Base-by-base conservation (phyloP, 2,329 filamentous ascomycete species). In the Penicillium sp. region DNA sequence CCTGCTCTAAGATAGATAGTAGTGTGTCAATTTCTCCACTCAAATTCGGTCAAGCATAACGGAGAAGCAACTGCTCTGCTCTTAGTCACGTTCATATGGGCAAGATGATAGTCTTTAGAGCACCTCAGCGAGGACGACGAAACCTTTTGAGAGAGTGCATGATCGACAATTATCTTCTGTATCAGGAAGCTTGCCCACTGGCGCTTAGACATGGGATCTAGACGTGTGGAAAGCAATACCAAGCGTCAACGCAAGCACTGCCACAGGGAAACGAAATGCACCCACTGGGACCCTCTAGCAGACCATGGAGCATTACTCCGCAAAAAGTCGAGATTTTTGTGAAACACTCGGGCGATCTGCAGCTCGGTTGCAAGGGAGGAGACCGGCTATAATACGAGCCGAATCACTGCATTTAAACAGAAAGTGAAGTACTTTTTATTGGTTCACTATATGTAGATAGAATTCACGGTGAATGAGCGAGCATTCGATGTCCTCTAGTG, bases 311-410 rank as follows among this genome's bases (percentile, higher is more conserved):
- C 4, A 21, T 6, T 27, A 27, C 24, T 27, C 18, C 10, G 29
- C 27, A 44, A 44, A 27, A 27, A 16, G 34, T 36, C 24, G 21
- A 27, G 24, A 40, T 42, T 13, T 50, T 24, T 50, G 36, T 38
- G 11, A 44, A 54, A 43, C 51, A 13, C n/a, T 38, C 40, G 48
- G 42, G 22, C 38, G 51, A 49, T 13, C 11, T 40, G 27, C 18
- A 27, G 16, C 16, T 47, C 24, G 22, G 38, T 44, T 16, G 51
- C 39, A 49, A 54, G 46, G 51, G 51, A 54, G 31, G 31, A 39
- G 18, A 8, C 38, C 24, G 5, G 24, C 16, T 38, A n/a, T 32
- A 22, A 13, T 22, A 36, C n/a, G 27, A 46, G 27, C 47, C 32
- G 47, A 16, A 11, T 18, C 45, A 36, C 39, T 18, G 31, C 11